Evolutionary conservation across 2,329 filamentous ascomycete species (phyloP), one percentile per base, ranked within the genome.

Genomic region (Neofusicoccum kwambonambiense): DNA sequence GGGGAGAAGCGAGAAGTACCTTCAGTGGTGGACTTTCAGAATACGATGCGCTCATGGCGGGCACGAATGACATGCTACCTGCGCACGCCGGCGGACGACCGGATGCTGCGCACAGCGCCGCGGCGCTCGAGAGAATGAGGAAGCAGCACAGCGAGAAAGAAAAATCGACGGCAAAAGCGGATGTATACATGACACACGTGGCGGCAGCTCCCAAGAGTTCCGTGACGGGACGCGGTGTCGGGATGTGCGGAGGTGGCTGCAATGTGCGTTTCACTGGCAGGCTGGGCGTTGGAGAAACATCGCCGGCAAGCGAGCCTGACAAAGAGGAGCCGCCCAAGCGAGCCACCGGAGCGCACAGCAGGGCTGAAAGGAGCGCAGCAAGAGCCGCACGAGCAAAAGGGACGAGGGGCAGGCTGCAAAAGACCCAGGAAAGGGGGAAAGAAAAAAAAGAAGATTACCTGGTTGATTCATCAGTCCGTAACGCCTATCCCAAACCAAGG

Each of bases 391-490:
- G 72, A 74, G 15, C 50, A 35, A 9, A 19, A 19, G 11, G 27
- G 15, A 34, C 44, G 35, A 41, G 9, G 5, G 12, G 19, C 9
- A 51, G 13, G 19, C 4, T 1, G 9, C 13, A n/a, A 11, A 35
- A 37, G 13, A 2, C 11, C 12, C 19, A 44, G 54, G 34, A 49
- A 15, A 34, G 13, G 12, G 3, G 12, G 3, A 5, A 44, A 58
- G 45, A 50, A 50, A 58, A 62, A 67, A 68, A 68, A 69, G 68
- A 74, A 74, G 75, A 74, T 45, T 69, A 68, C 72, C 51, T 62
- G 73, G 75, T 78, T 64, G 75, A 75, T 70, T 69, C 68, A 73
- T 71, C 75, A 76, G 72, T 73, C 75, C 73, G 66, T 69, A 71
- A 70, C 68, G 66, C 66, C 63, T 69, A 70, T 71, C 70, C 73